Evolutionary conservation across 1,284 basidiomycete species (phyloP).

Genomic region (Boletus sp.): DNA sequence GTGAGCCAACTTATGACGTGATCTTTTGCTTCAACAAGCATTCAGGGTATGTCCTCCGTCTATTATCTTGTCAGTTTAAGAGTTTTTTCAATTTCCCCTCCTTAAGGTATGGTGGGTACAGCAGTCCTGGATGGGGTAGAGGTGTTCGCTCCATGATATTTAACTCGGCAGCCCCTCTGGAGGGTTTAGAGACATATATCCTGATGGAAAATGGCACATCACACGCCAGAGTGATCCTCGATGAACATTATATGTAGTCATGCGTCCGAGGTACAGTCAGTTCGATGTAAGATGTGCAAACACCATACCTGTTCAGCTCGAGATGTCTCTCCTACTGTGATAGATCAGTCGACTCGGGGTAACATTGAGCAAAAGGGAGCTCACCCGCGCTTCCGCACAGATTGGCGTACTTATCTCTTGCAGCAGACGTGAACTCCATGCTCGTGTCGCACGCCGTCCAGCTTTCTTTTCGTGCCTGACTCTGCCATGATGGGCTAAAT

Average conservation of each 20-base stretch:
- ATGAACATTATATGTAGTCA: constrained; percentile 18
- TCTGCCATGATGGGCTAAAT: constrained; percentile 11
- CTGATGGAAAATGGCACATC: constrained; percentile 50
- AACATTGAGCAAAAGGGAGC: constrained; percentile 19
- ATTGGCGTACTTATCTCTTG: not conserved
- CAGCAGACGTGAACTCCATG: constrained; percentile 22
- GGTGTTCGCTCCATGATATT: constrained; percentile 65
- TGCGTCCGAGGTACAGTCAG: not conserved
- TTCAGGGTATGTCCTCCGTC: constrained; percentile 48
- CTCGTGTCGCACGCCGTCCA: not conserved
- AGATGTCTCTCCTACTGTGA: not conserved
- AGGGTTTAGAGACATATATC: constrained; percentile 58
- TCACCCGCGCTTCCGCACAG: not conserved
- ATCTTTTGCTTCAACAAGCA: constrained; percentile 73
- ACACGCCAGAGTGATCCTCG: constrained; percentile 34
- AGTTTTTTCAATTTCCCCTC: too few species aligned
- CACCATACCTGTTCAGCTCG: too few species aligned
- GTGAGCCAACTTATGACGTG: constrained; percentile 54
- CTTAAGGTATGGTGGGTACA: constrained; percentile 61
- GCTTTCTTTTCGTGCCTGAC: not conserved
- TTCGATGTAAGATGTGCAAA: too few species aligned
- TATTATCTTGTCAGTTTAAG: too few species aligned
- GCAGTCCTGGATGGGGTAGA: constrained; percentile 49
- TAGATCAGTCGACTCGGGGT: too few species aligned
- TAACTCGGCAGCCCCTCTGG: constrained; percentile 41